A percentile compares a stretch with the other conserved stretches of the same genome.
Conservation (phyloP, 306 rosid species). For the Vigna unguiculata region DNA sequence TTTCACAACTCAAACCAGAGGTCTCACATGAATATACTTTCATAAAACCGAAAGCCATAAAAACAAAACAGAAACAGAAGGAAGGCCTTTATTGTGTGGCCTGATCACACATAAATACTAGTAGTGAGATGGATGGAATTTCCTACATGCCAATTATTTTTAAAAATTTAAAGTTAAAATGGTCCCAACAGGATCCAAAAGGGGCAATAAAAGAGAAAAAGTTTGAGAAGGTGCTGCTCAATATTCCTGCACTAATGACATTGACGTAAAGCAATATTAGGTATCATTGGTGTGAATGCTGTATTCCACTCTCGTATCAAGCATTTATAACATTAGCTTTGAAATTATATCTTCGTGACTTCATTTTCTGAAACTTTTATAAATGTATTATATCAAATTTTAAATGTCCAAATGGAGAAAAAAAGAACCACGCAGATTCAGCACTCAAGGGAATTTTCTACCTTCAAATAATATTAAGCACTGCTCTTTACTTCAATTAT, state of each 20-base stretch:
- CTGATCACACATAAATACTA: neutral
- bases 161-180: constrained; percentile 13
- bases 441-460: constrained; percentile 15
- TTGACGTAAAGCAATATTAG: constrained; percentile 15
- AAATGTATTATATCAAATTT: neutral
- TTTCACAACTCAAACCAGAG: constrained; percentile 33
- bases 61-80: neutral
- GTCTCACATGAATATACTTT: constrained; percentile 16
- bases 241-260: neutral
- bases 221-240: neutral
- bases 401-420: neutral
- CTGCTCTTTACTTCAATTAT: constrained; percentile 11
- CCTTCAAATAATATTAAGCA: constrained; percentile 15
- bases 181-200: constrained; percentile 19
- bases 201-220: neutral
- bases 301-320: constrained; percentile 25
- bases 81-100: neutral
- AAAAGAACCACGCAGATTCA: constrained; percentile 1
- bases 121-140: constrained; percentile 7
- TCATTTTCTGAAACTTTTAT: constrained; percentile 32
- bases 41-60: constrained; percentile 16
- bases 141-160: constrained; percentile 7
- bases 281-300: constrained; percentile 9
- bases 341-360: neutral
- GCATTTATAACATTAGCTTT: constrained; percentile 13